Evolutionary conservation across 176 grass and related monocot species (phyloP).

Genomic region (Oryza meyeriana): DNA sequence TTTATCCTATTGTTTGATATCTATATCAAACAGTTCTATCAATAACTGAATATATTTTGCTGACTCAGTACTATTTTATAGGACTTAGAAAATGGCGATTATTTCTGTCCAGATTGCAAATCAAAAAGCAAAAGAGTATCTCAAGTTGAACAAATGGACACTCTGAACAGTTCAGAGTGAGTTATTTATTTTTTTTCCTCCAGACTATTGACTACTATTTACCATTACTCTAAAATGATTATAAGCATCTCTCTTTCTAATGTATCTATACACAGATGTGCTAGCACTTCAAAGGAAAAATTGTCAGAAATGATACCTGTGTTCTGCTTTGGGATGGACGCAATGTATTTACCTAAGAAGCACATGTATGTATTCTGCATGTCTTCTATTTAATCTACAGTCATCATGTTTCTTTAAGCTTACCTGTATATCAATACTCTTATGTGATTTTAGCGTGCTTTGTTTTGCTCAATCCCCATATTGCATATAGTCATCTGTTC

Average conservation of each 20-base stretch:
- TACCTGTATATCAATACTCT: conserved; percentile 4
- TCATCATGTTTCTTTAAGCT: conserved; percentile 19
- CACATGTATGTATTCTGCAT: conserved; percentile 66
- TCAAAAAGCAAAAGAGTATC: conserved; percentile 44
- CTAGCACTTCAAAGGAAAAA: conserved; percentile 48
- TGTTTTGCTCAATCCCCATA: not conserved
- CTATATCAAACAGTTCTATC: conserved; percentile 6
- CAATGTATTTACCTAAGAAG: conserved; percentile 68
- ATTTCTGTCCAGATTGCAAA: conserved; percentile 92
- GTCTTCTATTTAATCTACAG: conserved; percentile 11
- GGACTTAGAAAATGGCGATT: conserved; percentile 79
- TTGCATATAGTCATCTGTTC: not conserved
- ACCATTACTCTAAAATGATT: conserved; percentile 2
- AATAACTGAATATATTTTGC: not conserved
- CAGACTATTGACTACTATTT: conserved; percentile 1
- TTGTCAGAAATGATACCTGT: conserved; percentile 58
- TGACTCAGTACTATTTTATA: conserved; percentile 32
- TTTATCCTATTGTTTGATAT: conserved; percentile 5
- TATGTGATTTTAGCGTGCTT: not conserved
- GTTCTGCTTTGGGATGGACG: conserved; percentile 66
- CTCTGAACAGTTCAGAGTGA: conserved; percentile 43
- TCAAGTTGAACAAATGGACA: conserved; percentile 9
- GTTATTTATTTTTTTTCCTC: conserved; percentile 29
- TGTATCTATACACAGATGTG: conserved; percentile 46
- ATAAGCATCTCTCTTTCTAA: conserved; percentile 12